phyloP scores from a whole-genome alignment of 2,329 filamentous ascomycete species.

The Ophiocordyceps robertsii region DNA sequence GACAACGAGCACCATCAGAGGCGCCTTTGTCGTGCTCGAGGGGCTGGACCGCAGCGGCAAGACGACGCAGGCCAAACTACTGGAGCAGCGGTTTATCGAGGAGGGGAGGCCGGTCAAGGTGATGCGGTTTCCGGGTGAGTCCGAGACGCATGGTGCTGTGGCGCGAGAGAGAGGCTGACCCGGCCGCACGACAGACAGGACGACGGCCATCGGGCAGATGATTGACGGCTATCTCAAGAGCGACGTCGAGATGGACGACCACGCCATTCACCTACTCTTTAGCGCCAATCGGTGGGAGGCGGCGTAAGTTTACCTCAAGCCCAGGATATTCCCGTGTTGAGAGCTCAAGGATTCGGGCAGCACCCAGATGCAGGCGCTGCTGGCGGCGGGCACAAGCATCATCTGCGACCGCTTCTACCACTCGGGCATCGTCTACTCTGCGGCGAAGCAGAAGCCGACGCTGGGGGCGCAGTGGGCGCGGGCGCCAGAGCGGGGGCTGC shows the following conservation, averaged over 20 bases:
- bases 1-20: constrained; percentile 22
- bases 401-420: constrained; percentile 92
- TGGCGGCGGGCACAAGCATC: constrained; percentile 58
- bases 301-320: constrained; percentile 33
- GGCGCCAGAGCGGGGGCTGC: constrained; percentile 72
- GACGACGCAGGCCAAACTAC: constrained; percentile 70
- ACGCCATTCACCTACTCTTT: constrained; percentile 81
- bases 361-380: constrained; percentile 34
- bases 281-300: constrained; percentile 84
- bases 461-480: constrained; percentile 70
- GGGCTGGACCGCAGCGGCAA: constrained; percentile 85
- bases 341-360: constrained; percentile 15
- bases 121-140: constrained; percentile 45
- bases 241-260: constrained; percentile 63
- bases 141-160: background rate
- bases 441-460: constrained; percentile 64
- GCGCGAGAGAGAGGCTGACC: background rate
- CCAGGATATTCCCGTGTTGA: too few species aligned
- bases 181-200: constrained; percentile 45
- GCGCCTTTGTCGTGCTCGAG: constrained; percentile 72
- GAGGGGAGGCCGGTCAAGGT: constrained; percentile 34
- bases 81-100: constrained; percentile 42
- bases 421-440: constrained; percentile 84
- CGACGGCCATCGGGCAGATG: constrained; percentile 73
- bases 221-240: constrained; percentile 74